A percentile compares a stretch with the other conserved stretches of the same genome.
Evolutionary conservation across 139 green algal genomes (phyloP).

Genomic region (Eudorina sp.): DNA sequence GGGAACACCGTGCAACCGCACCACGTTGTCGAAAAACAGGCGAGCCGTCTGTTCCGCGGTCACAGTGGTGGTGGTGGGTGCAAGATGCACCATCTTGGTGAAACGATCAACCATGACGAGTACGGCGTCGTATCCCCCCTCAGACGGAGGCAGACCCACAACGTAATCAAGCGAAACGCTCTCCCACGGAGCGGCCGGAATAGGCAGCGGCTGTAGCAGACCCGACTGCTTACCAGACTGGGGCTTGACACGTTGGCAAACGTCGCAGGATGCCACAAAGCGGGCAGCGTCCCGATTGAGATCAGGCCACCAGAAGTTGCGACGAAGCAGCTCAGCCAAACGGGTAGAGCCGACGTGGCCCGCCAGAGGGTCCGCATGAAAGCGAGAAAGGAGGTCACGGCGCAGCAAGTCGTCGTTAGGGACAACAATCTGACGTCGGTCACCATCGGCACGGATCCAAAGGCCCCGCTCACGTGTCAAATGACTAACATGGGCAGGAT

Average conservation of each 20-base stretch:
- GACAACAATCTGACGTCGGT: background rate
- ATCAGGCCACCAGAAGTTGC: slow-evolving; percentile 51
- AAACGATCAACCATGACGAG: slow-evolving; percentile 63
- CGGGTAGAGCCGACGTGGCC: background rate
- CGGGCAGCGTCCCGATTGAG: background rate
- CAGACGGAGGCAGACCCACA: slow-evolving; percentile 41
- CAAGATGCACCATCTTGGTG: slow-evolving; percentile 66
- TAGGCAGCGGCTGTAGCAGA: slow-evolving; percentile 52
- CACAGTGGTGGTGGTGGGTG: slow-evolving; percentile 21
- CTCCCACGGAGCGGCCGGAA: slow-evolving; percentile 57
- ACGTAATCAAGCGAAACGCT: slow-evolving; percentile 63
- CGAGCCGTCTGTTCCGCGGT: slow-evolving; percentile 42
- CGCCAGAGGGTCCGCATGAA: background rate
- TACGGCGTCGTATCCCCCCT: slow-evolving; percentile 62
- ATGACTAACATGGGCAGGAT: background rate
- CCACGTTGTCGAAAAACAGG: slow-evolving; percentile 35
- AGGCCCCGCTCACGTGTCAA: background rate
- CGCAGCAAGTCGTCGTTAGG: background rate
- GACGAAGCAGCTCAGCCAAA: background rate
- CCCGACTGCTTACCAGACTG: background rate
- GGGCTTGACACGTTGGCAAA: slow-evolving; percentile 58
- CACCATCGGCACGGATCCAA: background rate
- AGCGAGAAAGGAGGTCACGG: background rate
- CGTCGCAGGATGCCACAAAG: slow-evolving; percentile 46
- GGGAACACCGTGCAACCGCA: slow-evolving; percentile 35